Evolutionary conservation across 1,284 basidiomycete species (phyloP).

Genomic region (Cystobasidiaceae sp.): DNA sequence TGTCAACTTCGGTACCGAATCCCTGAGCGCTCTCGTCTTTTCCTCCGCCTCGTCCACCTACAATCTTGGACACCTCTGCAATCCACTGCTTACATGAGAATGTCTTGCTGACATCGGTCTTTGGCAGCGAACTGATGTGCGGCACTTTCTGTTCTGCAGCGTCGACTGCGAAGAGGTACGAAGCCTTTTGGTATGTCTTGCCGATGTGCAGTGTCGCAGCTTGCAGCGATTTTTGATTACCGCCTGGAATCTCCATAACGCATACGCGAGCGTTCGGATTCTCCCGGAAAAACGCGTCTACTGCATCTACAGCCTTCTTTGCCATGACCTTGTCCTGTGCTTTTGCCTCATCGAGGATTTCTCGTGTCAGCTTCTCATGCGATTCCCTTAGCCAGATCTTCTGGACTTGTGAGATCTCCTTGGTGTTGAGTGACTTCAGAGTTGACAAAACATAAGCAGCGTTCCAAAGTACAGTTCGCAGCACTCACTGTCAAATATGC

Average conservation of each 20-base stretch:
- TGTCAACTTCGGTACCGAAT: constrained; percentile 63
- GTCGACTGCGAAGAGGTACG: constrained; percentile 79
- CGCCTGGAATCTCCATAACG: constrained; percentile 25
- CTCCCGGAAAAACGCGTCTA: constrained; percentile 28
- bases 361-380: constrained; percentile 66
- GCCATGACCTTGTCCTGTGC: constrained; percentile 68
- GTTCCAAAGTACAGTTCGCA: neutral
- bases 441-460: neutral
- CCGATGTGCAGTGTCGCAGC: constrained; percentile 45
- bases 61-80: constrained; percentile 62
- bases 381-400: constrained; percentile 77
- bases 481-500: constrained; percentile 65
- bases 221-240: constrained; percentile 22
- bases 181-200: constrained; percentile 72
- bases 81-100: constrained; percentile 81
- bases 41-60: constrained; percentile 87
- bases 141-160: constrained; percentile 63
- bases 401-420: constrained; percentile 77
- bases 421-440: constrained; percentile 80
- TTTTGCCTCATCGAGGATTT: constrained; percentile 78
- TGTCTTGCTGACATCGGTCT: constrained; percentile 56
- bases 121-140: constrained; percentile 82
- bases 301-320: constrained; percentile 47
- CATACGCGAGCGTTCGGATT: constrained; percentile 32
- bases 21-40: constrained; percentile 86